These are phyloP conservation scores for Penicillium atrosanguineum DNA, from an alignment of 495 filamentous ascomycete genomes.

Conservation along the genomic window DNA sequence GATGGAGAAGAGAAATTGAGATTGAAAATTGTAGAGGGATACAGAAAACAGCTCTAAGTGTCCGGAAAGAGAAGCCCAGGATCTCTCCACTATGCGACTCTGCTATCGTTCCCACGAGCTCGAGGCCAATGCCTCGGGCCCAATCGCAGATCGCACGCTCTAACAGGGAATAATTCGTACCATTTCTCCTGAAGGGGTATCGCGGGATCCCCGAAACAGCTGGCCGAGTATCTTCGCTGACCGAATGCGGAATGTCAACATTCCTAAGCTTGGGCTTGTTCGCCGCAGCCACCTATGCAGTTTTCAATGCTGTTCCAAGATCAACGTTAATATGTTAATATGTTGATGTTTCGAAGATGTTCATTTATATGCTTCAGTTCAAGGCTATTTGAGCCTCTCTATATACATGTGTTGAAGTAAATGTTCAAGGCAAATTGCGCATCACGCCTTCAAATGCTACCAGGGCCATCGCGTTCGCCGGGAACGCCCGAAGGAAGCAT, in stretches of 20 bases:
- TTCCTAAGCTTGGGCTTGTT: constrained; percentile 11
- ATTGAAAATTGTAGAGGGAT: background rate
- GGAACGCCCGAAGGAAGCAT: constrained; percentile 91
- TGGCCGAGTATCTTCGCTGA: constrained; percentile 3
- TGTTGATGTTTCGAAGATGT: background rate
- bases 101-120: background rate
- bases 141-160: constrained; percentile 1
- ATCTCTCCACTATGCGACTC: constrained; percentile 1
- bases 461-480: constrained; percentile 91
- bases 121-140: background rate
- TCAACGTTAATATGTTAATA: background rate
- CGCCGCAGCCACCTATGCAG: background rate
- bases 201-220: constrained; percentile 18
- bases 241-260: constrained; percentile 24
- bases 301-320: background rate
- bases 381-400: background rate
- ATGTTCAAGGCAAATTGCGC: constrained; percentile 62
- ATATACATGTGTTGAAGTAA: constrained; percentile 4
- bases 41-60: background rate
- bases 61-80: constrained; percentile 14
- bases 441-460: constrained; percentile 92
- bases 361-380: background rate
- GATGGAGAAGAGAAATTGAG: background rate
- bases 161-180: background rate
- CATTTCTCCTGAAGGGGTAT: background rate